Percentiles rank a stretch among this genome's conserved stretches.
Conservation (phyloP, 2,329 filamentous ascomycete species). For the Pseudogymnoascus sp. region DNA sequence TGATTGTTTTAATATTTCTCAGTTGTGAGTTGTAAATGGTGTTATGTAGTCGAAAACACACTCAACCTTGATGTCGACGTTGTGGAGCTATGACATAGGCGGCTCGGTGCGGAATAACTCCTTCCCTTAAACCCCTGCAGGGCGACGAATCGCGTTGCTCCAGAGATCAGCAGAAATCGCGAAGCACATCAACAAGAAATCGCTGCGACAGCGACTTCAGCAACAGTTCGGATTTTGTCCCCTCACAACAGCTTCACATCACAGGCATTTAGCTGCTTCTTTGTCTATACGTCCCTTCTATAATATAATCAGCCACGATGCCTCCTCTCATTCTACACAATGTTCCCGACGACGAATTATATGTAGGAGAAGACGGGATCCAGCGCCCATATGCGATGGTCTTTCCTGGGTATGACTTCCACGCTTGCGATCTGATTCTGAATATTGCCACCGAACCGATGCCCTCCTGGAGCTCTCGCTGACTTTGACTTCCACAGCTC, state of each 20-base stretch:
- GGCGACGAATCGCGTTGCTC: background rate
- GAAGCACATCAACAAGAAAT: conserved; percentile 11
- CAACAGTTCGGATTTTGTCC: background rate
- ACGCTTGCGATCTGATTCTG: background rate
- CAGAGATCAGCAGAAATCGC: conserved; percentile 10
- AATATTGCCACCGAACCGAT: background rate
- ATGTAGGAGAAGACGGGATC: conserved; percentile 57
- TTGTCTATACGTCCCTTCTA: background rate
- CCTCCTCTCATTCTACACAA: conserved; percentile 61
- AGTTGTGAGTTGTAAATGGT: background rate
- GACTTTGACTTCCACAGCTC: background rate
- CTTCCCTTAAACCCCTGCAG: conserved; percentile 7
- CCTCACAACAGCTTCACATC: background rate
- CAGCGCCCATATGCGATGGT: conserved; percentile 61
- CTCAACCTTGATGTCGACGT: background rate
- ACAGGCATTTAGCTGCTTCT: background rate
- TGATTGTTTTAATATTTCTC: background rate
- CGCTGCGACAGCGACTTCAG: background rate
- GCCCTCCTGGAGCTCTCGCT: background rate
- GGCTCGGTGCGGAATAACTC: conserved; percentile 9
- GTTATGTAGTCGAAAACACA: background rate
- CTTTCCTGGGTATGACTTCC: conserved; percentile 49
- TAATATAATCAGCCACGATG: conserved; percentile 35
- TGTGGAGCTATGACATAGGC: conserved; percentile 10
- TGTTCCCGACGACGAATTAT: conserved; percentile 61